Evolutionary conservation across 768 basidiomycete species (phyloP).

Genomic region (Xerocomellus dryophilus): DNA sequence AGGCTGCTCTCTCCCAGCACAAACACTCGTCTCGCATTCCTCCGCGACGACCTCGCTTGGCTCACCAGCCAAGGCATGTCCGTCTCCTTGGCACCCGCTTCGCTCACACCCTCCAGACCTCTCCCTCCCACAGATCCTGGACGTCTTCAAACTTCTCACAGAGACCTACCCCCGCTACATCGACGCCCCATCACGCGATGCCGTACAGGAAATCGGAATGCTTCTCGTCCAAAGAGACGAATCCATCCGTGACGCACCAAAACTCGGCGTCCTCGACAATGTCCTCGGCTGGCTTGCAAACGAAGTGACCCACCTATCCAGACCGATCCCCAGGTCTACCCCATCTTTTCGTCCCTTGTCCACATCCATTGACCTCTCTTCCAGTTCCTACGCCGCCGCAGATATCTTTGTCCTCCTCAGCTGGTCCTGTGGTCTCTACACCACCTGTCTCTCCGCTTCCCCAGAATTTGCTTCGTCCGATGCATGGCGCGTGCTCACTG

Average conservation of each 20-base stretch:
- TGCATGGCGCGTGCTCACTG: slow-evolving; percentile 51
- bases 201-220: slow-evolving; percentile 65
- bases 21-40: slow-evolving; percentile 52
- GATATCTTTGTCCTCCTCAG: slow-evolving; percentile 67
- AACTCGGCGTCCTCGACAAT: slow-evolving; percentile 62
- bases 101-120: slow-evolving; percentile 46
- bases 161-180: slow-evolving; percentile 77
- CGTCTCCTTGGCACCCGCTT: neutral
- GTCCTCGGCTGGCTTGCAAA: slow-evolving; percentile 73
- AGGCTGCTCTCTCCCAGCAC: slow-evolving; percentile 52
- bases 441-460: slow-evolving; percentile 45
- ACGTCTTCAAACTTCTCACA: slow-evolving; percentile 70
- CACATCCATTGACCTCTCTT: neutral
- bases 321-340: slow-evolving; percentile 55
- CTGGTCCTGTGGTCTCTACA: slow-evolving; percentile 68
- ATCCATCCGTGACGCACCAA: slow-evolving; percentile 38
- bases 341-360: neutral
- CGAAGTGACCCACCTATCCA: slow-evolving; percentile 60
- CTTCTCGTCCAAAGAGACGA: slow-evolving; percentile 65
- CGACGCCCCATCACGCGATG: slow-evolving; percentile 66
- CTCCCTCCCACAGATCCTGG: slow-evolving; percentile 55
- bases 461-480: slow-evolving; percentile 45
- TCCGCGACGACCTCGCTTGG: slow-evolving; percentile 58
- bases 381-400: slow-evolving; percentile 53
- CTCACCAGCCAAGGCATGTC: slow-evolving; percentile 56